A percentile compares a stretch with the other conserved stretches of the same genome.
These are phyloP conservation scores for Ogataea paraovalis DNA, from an alignment of 805 yeast genomes.

Conservation along the genomic window DNA sequence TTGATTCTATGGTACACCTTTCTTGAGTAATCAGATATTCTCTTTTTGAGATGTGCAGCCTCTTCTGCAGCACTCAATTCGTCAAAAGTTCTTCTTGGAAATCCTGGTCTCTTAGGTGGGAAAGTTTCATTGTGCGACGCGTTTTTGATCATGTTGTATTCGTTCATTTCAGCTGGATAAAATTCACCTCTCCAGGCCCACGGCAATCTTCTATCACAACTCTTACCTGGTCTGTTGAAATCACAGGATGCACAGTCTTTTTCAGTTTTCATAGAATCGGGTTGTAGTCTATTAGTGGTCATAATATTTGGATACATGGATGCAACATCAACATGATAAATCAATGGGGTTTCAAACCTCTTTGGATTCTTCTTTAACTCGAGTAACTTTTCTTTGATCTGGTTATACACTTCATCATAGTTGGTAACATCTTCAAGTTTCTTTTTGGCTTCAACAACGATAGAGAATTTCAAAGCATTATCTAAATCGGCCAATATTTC, in stretches of 20 bases:
- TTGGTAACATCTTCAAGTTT: constrained; percentile 75
- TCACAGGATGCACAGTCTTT: constrained; percentile 97
- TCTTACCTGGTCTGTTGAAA: constrained; percentile 91
- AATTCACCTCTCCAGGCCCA: constrained; percentile 99
- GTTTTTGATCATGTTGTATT: constrained; percentile 83
- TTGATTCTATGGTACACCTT: constrained; percentile 81
- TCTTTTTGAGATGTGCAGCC: constrained; percentile 66
- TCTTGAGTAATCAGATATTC: constrained; percentile 78
- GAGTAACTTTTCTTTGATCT: constrained; percentile 51
- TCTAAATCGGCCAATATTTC: constrained; percentile 71
- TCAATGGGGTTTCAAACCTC: constrained; percentile 75
- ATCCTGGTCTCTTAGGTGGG: constrained; percentile 55
- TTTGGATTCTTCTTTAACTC: constrained; percentile 59
- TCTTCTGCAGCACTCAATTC: constrained; percentile 77
- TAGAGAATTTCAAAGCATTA: constrained; percentile 73
- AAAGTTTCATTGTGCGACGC: constrained; percentile 77
- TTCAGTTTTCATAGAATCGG: constrained; percentile 94
- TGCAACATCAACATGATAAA: constrained; percentile 97
- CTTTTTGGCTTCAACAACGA: constrained; percentile 75
- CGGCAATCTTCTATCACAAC: constrained; percentile 83
- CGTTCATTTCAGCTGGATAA: constrained; percentile 86
- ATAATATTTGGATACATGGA: constrained; percentile 99
- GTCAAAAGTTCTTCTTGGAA: constrained; percentile 62
- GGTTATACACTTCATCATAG: constrained; percentile 65
- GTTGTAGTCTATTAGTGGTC: constrained; percentile 96